Evolutionary conservation across 257 asterid species (phyloP).

Genomic region (Primulina tabacum): DNA sequence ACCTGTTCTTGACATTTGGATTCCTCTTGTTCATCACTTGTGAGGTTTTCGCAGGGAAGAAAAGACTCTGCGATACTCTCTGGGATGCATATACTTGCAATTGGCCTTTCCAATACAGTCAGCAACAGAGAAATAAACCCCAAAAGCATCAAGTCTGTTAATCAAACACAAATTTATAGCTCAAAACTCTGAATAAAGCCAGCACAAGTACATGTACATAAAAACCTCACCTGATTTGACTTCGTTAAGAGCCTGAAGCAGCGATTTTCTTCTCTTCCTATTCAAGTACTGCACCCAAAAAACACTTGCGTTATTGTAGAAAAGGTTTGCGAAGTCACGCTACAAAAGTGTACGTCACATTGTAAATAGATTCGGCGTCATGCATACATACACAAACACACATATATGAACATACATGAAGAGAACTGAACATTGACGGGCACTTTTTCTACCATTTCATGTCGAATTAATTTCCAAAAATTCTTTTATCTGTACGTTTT

Average conservation of each 20-base stretch:
- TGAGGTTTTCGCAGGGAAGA: conserved; percentile 53
- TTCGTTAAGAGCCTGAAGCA: conserved; percentile 55
- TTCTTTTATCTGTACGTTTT: no score
- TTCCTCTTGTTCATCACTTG: conserved; percentile 36
- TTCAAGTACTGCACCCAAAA: conserved; percentile 45
- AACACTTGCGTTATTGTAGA: not conserved
- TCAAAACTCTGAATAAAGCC: not conserved
- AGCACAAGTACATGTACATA: not conserved
- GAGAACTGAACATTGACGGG: not conserved
- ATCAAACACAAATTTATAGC: conserved; percentile 8
- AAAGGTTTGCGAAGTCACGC: no score
- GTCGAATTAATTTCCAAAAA: not conserved
- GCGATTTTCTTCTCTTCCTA: conserved; percentile 48
- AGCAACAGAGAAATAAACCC: conserved; percentile 70
- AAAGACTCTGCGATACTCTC: conserved; percentile 40
- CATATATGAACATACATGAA: no score
- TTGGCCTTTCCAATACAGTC: conserved; percentile 47
- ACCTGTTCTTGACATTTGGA: conserved; percentile 52
- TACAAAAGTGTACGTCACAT: not conserved
- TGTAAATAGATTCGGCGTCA: not conserved
- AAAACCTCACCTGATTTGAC: conserved; percentile 50
- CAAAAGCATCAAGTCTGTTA: conserved; percentile 65
- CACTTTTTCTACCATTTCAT: not conserved
- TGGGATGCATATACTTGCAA: conserved; percentile 55
- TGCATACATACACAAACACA: no score